Evolutionary conservation across 805 yeast genomes (phyloP).

Genomic region (Metschnikowia reukaufii): DNA sequence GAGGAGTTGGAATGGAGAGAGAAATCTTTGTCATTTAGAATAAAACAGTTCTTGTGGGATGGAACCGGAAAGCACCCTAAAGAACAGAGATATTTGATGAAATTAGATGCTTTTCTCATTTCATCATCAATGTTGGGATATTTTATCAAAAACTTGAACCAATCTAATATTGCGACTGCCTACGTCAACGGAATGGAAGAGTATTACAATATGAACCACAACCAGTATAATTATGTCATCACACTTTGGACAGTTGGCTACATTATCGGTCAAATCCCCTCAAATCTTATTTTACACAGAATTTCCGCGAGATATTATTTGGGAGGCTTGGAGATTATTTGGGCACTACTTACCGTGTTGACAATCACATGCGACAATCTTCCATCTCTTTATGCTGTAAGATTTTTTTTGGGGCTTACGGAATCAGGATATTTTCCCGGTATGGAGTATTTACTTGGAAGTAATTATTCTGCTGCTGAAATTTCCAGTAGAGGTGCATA

Average conservation of each 20-base stretch:
- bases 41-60: constrained; percentile 36
- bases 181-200: constrained; percentile 22
- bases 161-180: constrained; percentile 20
- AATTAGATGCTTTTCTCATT: constrained; percentile 33
- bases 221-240: constrained; percentile 20
- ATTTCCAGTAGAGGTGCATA: constrained; percentile 30
- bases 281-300: constrained; percentile 34
- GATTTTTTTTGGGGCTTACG: constrained; percentile 37
- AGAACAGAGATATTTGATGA: constrained; percentile 34
- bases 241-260: constrained; percentile 20
- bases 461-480: constrained; percentile 29
- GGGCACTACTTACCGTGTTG: constrained; percentile 38
- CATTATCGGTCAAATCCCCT: constrained; percentile 19
- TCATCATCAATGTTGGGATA: constrained; percentile 21
- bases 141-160: constrained; percentile 21
- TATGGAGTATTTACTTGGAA: constrained; percentile 51
- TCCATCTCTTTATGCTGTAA: constrained; percentile 16
- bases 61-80: constrained; percentile 38
- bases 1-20: constrained; percentile 24
- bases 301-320: constrained; percentile 45
- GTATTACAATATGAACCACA: constrained; percentile 18
- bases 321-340: constrained; percentile 43
- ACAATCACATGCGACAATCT: constrained; percentile 24
- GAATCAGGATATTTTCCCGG: constrained; percentile 59
- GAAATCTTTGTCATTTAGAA: constrained; percentile 22